phyloP scores from a whole-genome alignment of 164 flowering plant species.

The Santalum album region DNA sequence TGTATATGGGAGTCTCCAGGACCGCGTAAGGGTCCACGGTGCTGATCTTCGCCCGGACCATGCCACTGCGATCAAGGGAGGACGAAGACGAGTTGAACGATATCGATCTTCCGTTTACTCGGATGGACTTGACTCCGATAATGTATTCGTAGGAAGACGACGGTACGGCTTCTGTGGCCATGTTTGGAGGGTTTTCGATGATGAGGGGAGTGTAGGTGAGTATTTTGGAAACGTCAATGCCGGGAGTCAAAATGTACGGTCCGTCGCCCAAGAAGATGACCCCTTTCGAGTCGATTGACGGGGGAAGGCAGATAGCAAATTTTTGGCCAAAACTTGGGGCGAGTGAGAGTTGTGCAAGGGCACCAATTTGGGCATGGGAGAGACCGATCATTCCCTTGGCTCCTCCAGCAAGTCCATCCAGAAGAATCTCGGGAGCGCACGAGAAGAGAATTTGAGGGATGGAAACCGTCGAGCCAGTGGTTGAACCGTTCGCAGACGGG shows the following conservation, averaged over 20 bases:
- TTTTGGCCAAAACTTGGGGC: constrained; percentile 19
- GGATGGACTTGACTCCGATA: constrained; percentile 6
- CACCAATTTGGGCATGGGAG: constrained; percentile 13
- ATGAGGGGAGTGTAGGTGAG: constrained; percentile 29
- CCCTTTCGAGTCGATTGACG: constrained; percentile 16
- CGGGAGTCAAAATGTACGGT: constrained; percentile 24
- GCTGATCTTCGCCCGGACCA: neutral
- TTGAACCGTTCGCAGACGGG: constrained; percentile 21
- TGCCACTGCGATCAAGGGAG: neutral
- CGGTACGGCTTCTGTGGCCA: too few relatives aligned
- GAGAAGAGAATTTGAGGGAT: constrained; percentile 19
- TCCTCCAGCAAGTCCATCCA: constrained; percentile 25
- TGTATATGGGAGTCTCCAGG: constrained; percentile 5
- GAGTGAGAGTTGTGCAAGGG: constrained; percentile 22
- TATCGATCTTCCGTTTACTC: constrained; percentile 1
- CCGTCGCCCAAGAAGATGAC: constrained; percentile 30
- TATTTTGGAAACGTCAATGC: constrained; percentile 10
- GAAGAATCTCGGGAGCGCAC: constrained; percentile 15
- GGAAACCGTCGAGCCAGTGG: constrained; percentile 13
- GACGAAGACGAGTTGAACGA: constrained; percentile 2
- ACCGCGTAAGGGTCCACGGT: constrained; percentile 7
- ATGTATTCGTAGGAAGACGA: constrained; percentile 2
- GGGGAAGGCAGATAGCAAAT: constrained; percentile 28
- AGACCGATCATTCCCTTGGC: constrained; percentile 26
- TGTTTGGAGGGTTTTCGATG: neutral